Evolutionary conservation across 2,329 filamentous ascomycete genomes (phyloP), one percentile per base, ranked within the genome.

Genomic region (Colletotrichum scovillei): DNA sequence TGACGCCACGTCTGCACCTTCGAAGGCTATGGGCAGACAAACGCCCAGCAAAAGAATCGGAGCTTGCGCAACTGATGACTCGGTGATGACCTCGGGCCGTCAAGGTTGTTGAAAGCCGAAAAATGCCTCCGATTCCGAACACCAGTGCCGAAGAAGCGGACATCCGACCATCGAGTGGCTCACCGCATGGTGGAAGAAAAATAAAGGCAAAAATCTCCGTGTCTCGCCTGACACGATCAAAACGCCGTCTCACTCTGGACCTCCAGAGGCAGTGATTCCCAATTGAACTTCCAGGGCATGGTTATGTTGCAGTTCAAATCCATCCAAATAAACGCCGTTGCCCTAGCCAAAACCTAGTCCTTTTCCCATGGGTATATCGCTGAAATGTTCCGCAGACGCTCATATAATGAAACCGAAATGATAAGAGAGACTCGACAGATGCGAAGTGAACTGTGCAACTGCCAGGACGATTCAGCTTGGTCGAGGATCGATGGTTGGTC

Each of bases 341-440:
- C 62, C 19, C 22, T 60, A 62, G 12, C 57, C 46, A 9, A 53
- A 30, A 22, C 11, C 30, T 49, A 57, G 57, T 65, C 46, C 46
- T 53, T 14, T 56, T 60, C 42, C 63, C 32, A 16, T 62, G 62
- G 63, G 71, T 74, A 67, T 74, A 74, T 58, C 46, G 72, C 55
- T 30, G 38, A 66, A 67, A 58, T 30, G 28, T n/a, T 30, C 52
- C 19, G 28, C 55, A 16, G 28, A 24, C 59, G 52, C 46, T 56
- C 30, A 14, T 14, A 59, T n/a, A 60, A 11, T 22, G 22, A 58
- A 57, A 42, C 14, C 60, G 59, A 64, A 65, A 56, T 49, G 14
- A n/a, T 53, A 28, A 55, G 49, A 38, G 30, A 55, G n/a, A 57
- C 19, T 22, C 53, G 22, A 28, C n/a, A 42, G 19, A 28, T 35